Conservation (phyloP, 1,139 yeast species). For the Suhomyces terraborum region DNA sequence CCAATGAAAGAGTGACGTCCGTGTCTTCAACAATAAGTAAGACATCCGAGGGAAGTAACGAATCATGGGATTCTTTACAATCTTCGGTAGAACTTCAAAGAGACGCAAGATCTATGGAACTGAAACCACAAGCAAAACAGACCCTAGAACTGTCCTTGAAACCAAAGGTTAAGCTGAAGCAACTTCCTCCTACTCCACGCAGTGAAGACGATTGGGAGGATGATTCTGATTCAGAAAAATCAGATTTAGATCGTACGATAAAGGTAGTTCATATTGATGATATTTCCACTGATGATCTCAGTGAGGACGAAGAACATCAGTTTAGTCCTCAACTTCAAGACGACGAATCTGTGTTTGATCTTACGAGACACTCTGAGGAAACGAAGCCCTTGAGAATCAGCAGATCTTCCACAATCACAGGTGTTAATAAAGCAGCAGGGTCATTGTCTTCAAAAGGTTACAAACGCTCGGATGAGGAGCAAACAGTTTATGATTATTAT, state of each 20-base stretch:
- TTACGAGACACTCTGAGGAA: background rate
- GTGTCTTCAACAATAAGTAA: slow-evolving; percentile 13
- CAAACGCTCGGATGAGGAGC: slow-evolving; percentile 10
- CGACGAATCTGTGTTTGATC: slow-evolving; percentile 6
- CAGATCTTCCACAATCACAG: slow-evolving; percentile 13
- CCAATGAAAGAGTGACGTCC: slow-evolving; percentile 1
- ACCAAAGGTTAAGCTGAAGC: slow-evolving; percentile 8
- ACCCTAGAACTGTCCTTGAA: background rate
- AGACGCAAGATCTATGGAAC: slow-evolving; percentile 5
- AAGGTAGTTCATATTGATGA: background rate
- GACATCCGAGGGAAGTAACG: slow-evolving; percentile 14
- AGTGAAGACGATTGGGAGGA: slow-evolving; percentile 11
- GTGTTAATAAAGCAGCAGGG: slow-evolving; percentile 1
- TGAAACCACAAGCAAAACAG: background rate
- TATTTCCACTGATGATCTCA: background rate
- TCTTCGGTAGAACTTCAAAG: slow-evolving; percentile 34
- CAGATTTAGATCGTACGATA: background rate
- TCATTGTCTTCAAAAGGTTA: background rate
- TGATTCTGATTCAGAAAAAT: background rate
- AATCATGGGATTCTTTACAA: slow-evolving; percentile 42
- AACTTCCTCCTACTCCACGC: slow-evolving; percentile 6
- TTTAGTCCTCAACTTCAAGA: slow-evolving; percentile 7
- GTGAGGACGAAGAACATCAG: slow-evolving; percentile 6
- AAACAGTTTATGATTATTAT: slow-evolving; percentile 18
- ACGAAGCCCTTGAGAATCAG: slow-evolving; percentile 13